Base-by-base conservation (phyloP, 2,329 filamentous ascomycete species). In the Fusarium beomiforme region DNA sequence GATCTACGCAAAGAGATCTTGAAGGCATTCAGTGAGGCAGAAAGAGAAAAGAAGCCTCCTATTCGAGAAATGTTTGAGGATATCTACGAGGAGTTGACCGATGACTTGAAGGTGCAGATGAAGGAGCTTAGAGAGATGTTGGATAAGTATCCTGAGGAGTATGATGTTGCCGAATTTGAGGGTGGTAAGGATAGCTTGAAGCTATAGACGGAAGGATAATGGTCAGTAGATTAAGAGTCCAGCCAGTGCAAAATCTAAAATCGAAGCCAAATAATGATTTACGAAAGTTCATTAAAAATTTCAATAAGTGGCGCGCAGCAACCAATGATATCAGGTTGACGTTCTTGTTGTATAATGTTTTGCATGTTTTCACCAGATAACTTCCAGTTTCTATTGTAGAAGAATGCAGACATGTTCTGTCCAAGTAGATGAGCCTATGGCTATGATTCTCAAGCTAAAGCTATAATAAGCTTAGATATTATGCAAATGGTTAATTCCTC, bases 61-160 rank as follows among this genome's bases (percentile, higher is more conserved):
- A 85, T 97, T 36, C 84, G 88, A 49, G 79, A 86, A 60, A 90
- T 94, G 84, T 98, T 98, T 80, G 90, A 92, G 73, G 96, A 96
- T 80, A 88, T 98, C 3, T 99, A 98, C 81, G 94, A 96, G 79
- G 89, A 94, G 47, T 75, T 98, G 74, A 98, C 94, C 0, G 91
- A 92, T 49, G 94, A 97, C 75, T 85, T 92, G 67, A 88, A 85
- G 79, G 86, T 83, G 43, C 96, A 99, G 85, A 94, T 83, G 80
- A 68, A 69, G 33, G 88, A 95, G 82, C 84, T 98, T 76, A 92
- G 85, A 78, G 87, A 89, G n/a, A 87, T 97, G 55, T 78, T 99
- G 54, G 90, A 95, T 74, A 90, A 87, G 75, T 99, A 98, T 83
- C 95, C 95, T 0, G 90, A 93, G 37, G 96, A 99, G 84, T 99